These are phyloP conservation scores for Camellia sinensis DNA, from an alignment of 148 eudicot species.

Conservation along the genomic window DNA sequence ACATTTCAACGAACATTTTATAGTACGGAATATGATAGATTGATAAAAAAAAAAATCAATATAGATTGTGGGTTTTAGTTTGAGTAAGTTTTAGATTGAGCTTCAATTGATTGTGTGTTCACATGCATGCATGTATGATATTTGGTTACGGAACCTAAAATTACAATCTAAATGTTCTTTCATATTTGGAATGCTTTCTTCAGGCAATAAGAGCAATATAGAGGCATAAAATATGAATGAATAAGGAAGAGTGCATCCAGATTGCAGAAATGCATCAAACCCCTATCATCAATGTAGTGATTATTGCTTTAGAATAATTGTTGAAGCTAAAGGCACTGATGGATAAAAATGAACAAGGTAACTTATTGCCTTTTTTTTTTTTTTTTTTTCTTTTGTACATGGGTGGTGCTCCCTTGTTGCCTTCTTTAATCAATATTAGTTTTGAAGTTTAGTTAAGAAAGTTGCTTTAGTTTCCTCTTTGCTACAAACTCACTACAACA, in stretches of 20 bases:
- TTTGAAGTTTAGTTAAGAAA: too few relatives aligned
- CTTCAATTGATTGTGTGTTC: not conserved
- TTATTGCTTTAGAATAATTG: slow-evolving; percentile 74
- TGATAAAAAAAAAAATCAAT: not conserved
- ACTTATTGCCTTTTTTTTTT: not conserved
- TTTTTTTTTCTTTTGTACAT: too few relatives aligned
- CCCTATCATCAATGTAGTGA: slow-evolving; percentile 85
- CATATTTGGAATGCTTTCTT: not conserved
- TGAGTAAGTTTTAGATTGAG: not conserved
- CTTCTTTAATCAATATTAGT: too few relatives aligned
- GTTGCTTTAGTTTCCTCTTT: too few relatives aligned
- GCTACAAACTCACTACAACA: too few relatives aligned
- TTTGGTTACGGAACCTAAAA: not conserved
- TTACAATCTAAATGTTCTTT: not conserved
- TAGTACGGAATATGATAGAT: not conserved
- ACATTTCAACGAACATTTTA: not conserved
- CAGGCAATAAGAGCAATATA: not conserved
- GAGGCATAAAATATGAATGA: slow-evolving; percentile 38
- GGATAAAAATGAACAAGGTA: slow-evolving; percentile 34
- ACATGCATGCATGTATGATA: not conserved
- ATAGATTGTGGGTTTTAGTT: not conserved
- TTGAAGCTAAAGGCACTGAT: slow-evolving; percentile 58
- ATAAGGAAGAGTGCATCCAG: slow-evolving; percentile 82
- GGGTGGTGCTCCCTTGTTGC: too few relatives aligned
- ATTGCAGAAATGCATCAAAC: slow-evolving; percentile 83